Evolutionary conservation across 192 early-diverging fungal species (phyloP).

Genomic region (Entrophospora sp.): DNA sequence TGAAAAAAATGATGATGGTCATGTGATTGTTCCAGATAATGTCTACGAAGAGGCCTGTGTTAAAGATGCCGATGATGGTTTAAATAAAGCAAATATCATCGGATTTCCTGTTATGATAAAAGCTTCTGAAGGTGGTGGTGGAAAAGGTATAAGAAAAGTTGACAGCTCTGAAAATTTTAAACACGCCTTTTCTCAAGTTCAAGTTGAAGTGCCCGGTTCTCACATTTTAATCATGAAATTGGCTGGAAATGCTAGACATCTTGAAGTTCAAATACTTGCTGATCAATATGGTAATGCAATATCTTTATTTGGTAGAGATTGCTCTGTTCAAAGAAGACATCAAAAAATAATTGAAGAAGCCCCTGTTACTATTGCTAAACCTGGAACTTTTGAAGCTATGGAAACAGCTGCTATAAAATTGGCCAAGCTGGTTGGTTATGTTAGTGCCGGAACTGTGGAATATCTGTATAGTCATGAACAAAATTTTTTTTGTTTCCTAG

Average conservation of each 20-base stretch:
- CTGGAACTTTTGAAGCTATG: conserved; percentile 77
- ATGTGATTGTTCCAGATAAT: conserved; percentile 72
- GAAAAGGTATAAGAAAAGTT: conserved; percentile 97
- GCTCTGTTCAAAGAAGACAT: conserved; percentile 95
- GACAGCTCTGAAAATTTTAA: conserved; percentile 63
- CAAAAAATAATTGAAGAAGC: conserved; percentile 99
- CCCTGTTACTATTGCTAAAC: conserved; percentile 77
- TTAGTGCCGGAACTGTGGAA: conserved; percentile 94
- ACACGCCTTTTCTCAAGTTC: conserved; percentile 76
- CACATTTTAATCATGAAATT: conserved; percentile 99
- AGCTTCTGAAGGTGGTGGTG: conserved; percentile 97
- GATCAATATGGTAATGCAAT: conserved; percentile 98
- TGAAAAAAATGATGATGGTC: conserved; percentile 54
- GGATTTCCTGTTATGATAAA: conserved; percentile 99
- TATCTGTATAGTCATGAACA: conserved; percentile 87
- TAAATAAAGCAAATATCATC: conserved; percentile 76
- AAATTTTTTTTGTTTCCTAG: conserved; percentile 89
- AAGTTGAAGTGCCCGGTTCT: conserved; percentile 92
- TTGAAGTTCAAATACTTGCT: conserved; percentile 94
- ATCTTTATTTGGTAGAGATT: conserved; percentile 97
- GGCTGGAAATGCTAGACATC: conserved; percentile 86
- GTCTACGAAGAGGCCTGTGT: conserved; percentile 79
- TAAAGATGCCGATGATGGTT: conserved; percentile 75
- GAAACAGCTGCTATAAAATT: conserved; percentile 95
- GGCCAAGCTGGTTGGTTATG: conserved; percentile 89